Percentiles rank a stretch among this genome's conserved stretches.
Conservation (phyloP, 140 eudicot genomes). For the Stevia rebaudiana region DNA sequence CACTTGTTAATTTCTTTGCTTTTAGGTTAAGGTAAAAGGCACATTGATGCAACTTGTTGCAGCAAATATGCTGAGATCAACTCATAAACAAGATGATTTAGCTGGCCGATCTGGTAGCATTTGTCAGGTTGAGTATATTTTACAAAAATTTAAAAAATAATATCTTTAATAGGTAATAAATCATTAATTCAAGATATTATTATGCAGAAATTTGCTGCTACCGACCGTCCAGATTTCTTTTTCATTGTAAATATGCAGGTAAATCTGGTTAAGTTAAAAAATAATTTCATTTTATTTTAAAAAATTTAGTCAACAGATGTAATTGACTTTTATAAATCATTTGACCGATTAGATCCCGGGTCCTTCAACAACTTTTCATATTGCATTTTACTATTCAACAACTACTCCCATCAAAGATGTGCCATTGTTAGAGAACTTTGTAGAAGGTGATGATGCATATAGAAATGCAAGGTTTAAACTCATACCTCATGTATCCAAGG, state of each 20-base stretch:
- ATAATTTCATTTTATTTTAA: not conserved
- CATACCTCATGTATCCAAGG: conserved; percentile 71
- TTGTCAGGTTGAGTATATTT: conserved; percentile 48
- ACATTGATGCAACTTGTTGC: conserved; percentile 70
- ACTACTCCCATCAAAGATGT: conserved; percentile 51
- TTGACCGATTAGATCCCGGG: conserved; percentile 55
- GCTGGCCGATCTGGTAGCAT: conserved; percentile 75
- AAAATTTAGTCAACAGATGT: not conserved
- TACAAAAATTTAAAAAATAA: not conserved
- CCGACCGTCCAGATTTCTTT: conserved; percentile 65
- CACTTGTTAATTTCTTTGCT: not conserved
- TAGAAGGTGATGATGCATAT: conserved; percentile 69
- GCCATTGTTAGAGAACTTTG: conserved; percentile 59
- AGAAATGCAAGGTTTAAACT: conserved; percentile 83
- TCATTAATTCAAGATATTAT: conserved; percentile 4
- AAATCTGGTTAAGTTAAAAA: not conserved
- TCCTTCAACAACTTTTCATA: conserved; percentile 39
- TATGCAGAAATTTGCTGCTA: conserved; percentile 70
- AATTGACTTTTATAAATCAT: not conserved
- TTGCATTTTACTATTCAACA: conserved; percentile 61
- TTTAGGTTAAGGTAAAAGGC: conserved; percentile 52
- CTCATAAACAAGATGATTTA: conserved; percentile 68
- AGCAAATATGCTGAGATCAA: conserved; percentile 73
- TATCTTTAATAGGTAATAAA: not conserved
- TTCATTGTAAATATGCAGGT: conserved; percentile 77